Evolutionary conservation across 202 grass and related monocot species (phyloP).

Genomic region (Bolboschoenoplectus hybrid): DNA sequence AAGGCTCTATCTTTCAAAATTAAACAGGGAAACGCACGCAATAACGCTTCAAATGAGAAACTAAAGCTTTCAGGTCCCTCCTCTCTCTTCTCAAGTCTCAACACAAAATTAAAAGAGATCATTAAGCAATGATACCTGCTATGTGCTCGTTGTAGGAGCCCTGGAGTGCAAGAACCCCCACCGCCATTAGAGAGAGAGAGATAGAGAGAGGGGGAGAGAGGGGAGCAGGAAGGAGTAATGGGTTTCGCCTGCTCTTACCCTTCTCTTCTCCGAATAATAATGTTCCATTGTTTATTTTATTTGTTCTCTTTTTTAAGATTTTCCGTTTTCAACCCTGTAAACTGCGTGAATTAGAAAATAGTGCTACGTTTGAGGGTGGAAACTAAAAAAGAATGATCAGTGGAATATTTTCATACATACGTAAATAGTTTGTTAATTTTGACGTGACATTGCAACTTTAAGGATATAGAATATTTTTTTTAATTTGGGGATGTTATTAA

Average conservation of each 20-base stretch:
- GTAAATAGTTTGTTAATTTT: no score
- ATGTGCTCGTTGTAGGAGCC: constrained; percentile 98
- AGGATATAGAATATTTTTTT: no score
- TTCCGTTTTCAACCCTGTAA: background rate
- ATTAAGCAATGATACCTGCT: constrained; percentile 45
- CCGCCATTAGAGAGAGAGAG: constrained; percentile 46
- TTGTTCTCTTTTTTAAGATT: background rate
- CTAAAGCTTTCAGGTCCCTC: background rate
- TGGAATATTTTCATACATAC: no score
- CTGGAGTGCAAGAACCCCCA: constrained; percentile 93
- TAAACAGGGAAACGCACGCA: background rate
- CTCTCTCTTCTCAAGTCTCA: background rate
- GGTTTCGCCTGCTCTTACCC: background rate
- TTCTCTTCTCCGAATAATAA: background rate
- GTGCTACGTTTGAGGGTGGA: no score
- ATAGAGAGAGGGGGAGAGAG: background rate
- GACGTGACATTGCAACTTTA: no score
- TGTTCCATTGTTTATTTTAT: background rate
- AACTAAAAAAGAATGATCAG: no score
- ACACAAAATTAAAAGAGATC: constrained; percentile 12
- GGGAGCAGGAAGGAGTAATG: constrained; percentile 1
- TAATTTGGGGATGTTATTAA: no score
- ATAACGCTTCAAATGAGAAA: background rate
- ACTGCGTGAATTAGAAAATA: background rate
- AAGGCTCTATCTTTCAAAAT: background rate